phyloP scores from a whole-genome alignment of 164 flowering plant genomes.

The Cinnamomum chago region DNA sequence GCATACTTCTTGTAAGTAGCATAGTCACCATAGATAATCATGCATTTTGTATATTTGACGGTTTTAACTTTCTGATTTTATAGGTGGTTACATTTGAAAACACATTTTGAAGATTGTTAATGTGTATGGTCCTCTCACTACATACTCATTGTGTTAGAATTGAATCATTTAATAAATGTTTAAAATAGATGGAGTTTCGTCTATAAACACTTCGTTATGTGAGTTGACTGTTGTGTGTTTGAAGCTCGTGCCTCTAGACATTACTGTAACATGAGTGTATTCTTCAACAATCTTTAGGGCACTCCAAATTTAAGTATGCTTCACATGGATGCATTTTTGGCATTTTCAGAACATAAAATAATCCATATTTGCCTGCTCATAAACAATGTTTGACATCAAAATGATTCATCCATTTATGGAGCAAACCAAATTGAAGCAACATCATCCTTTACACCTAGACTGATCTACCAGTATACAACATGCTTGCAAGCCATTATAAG shows the following conservation, averaged over 20 bases:
- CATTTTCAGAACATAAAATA: background rate
- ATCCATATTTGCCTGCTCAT: background rate
- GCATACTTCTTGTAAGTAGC: slow-evolving; percentile 79
- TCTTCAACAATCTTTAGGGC: no score
- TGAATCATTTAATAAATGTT: background rate
- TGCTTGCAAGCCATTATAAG: background rate
- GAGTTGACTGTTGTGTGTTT: background rate
- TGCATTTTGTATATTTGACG: background rate
- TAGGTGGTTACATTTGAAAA: background rate
- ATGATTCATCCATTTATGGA: background rate
- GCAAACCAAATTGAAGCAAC: background rate
- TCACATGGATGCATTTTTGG: background rate
- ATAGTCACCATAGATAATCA: background rate
- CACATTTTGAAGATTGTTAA: background rate
- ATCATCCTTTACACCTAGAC: background rate
- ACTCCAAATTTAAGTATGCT: no score
- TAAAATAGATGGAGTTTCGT: background rate
- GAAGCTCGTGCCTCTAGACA: background rate
- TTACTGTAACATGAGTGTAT: background rate
- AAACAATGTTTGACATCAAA: background rate
- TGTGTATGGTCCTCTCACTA: background rate
- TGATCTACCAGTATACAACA: background rate
- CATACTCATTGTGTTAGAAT: background rate
- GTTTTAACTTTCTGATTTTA: background rate
- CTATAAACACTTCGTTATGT: no score